phyloP scores from a whole-genome alignment of 2,329 filamentous ascomycete genomes.

The Sporothrix mexicana region DNA sequence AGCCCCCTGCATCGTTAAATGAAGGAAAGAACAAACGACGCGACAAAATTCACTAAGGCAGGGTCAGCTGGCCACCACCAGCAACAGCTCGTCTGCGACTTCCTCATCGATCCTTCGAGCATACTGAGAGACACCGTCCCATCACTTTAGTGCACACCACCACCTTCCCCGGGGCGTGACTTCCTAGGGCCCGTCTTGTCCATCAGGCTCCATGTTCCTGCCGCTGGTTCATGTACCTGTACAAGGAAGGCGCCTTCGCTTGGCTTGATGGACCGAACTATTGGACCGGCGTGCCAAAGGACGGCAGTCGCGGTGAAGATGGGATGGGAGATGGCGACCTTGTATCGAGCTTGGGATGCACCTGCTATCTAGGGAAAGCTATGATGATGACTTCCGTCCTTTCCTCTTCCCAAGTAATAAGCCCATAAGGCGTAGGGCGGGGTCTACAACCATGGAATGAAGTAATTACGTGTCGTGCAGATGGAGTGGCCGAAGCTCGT shows the following conservation, averaged over 20 bases:
- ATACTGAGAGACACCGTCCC: not conserved
- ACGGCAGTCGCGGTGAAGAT: not conserved
- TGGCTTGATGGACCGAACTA: not conserved
- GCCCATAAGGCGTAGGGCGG: not conserved
- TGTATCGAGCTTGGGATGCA: not conserved
- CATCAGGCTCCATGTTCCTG: too few species aligned
- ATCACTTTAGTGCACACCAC: constrained; percentile 11
- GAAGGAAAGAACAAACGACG: not conserved
- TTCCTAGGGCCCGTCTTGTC: constrained; percentile 16
- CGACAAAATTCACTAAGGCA: not conserved
- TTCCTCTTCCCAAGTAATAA: not conserved
- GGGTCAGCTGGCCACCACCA: not conserved
- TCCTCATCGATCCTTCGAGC: not conserved
- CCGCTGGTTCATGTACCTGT: not conserved
- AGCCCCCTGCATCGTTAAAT: constrained; percentile 9
- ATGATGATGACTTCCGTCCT: not conserved
- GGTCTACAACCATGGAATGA: not conserved
- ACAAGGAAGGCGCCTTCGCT: not conserved
- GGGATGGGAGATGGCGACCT: not conserved
- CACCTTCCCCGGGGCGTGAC: not conserved
- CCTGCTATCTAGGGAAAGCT: not conserved
- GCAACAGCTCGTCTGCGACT: not conserved
- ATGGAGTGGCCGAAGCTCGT: not conserved
- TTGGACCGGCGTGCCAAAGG: constrained; percentile 2
- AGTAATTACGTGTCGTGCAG: not conserved